Evolutionary conservation across 768 basidiomycete genomes (phyloP).

Genomic region (Rhizopogon vinicolor): DNA sequence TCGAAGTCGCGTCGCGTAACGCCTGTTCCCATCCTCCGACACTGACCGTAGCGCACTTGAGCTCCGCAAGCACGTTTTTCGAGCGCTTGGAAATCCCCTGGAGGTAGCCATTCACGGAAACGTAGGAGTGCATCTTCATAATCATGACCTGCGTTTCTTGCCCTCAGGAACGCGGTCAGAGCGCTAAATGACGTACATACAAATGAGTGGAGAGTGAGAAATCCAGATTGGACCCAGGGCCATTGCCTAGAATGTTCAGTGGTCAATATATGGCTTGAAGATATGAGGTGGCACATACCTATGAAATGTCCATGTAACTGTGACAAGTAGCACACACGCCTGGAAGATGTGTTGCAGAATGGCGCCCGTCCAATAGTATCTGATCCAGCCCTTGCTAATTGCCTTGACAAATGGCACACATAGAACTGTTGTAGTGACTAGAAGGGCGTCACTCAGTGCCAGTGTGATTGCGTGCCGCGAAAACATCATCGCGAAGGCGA

Average conservation of each 20-base stretch:
- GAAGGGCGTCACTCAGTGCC: slow-evolving; percentile 77
- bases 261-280: background rate
- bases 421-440: slow-evolving; percentile 69
- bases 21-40: slow-evolving; percentile 69
- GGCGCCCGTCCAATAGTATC: slow-evolving; percentile 72
- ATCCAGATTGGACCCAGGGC: slow-evolving; percentile 98
- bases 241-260: slow-evolving; percentile 55
- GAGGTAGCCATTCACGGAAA: slow-evolving; percentile 83
- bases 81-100: slow-evolving; percentile 48
- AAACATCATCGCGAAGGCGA: slow-evolving; percentile 82
- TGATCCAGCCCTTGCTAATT: slow-evolving; percentile 73
- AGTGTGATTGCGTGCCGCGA: slow-evolving; percentile 81
- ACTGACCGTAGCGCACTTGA: slow-evolving; percentile 39
- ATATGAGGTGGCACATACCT: slow-evolving; percentile 36
- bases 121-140: slow-evolving; percentile 97
- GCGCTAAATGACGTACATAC: slow-evolving; percentile 33
- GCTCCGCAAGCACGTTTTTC: slow-evolving; percentile 34
- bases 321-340: slow-evolving; percentile 61
- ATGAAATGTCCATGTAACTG: slow-evolving; percentile 89
- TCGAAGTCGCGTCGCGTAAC: slow-evolving; percentile 40
- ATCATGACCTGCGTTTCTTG: slow-evolving; percentile 57
- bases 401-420: slow-evolving; percentile 85
- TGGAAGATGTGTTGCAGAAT: slow-evolving; percentile 81
- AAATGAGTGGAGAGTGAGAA: slow-evolving; percentile 81
- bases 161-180: background rate